Base-by-base conservation (phyloP, 257 asterid species). In the Anisodus tanguticus region DNA sequence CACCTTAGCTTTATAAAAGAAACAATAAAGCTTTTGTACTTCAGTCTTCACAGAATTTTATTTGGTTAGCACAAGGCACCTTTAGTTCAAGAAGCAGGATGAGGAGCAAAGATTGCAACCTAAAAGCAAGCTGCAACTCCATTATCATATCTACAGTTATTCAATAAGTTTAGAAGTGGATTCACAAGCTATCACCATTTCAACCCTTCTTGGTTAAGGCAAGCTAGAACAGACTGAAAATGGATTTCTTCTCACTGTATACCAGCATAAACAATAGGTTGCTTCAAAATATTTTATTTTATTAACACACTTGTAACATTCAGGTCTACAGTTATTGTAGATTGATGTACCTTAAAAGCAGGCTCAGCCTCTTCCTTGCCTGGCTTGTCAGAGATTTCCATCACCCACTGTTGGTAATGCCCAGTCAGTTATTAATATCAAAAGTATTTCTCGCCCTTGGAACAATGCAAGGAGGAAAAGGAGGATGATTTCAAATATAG, bases 351-450 rank as follows among this genome's bases (percentile, higher is more conserved):
- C 93, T 92, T 92, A 87, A 92, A 92, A 70, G 93, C 86, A 87
- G 95, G 95, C 84, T 92, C 91, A 51, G 93, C 88, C 86, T 92
- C 95, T 49, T 87, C 86, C 79, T 83, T 83, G 74, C 93, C 93
- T 3, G 95, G 93, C 84, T 83, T 87, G 86, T 92, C 95, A 80
- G 95, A 92, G 16, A 92, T 85, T 87, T 92, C 95, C 80, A 92
- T 87, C 82, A 86, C 95, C 95, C 95, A 90, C 95, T 92, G 87
- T 53, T 26, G 60, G 39, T 53, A 26, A 76, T 51, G 11, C 19
- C 63, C 35, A 76, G 15, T 84, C 67, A 69, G 62, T 43, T 64
- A 87, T 80, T 53, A 47, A 47, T 53, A 71, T 19, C 3, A 64
- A 22, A 31, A 54, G 31, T 57, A 83, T 67, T 82, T 53, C 53